These are phyloP conservation scores for Jatropha podagrica DNA, from an alignment of 441 rosid genomes.

Conservation along the genomic window DNA sequence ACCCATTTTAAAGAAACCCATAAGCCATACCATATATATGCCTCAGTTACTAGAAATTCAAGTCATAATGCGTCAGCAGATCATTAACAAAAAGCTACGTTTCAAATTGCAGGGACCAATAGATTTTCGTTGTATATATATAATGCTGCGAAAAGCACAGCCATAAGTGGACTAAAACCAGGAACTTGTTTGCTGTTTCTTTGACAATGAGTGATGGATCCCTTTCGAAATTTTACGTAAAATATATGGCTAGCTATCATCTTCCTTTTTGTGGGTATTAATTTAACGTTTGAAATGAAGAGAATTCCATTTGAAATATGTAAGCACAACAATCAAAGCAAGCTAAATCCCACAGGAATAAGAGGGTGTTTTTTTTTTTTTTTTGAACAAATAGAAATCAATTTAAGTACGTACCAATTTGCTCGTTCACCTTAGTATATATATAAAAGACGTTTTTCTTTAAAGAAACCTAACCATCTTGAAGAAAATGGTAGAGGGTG, in stretches of 20 bases:
- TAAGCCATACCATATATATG: background rate
- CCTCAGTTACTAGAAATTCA: background rate
- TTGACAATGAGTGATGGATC: slow-evolving; percentile 26
- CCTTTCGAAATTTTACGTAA: background rate
- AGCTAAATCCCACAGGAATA: too few relatives aligned
- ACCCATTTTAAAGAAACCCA: background rate
- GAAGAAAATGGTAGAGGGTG: background rate
- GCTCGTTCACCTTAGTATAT: too few relatives aligned
- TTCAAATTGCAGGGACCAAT: slow-evolving; percentile 17
- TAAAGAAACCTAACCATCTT: too few relatives aligned
- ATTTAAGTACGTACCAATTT: too few relatives aligned
- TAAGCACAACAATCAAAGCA: background rate
- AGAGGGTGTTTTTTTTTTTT: too few relatives aligned
- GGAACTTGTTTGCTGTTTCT: slow-evolving; percentile 7
- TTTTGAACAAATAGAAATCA: too few relatives aligned
- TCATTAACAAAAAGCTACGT: slow-evolving; percentile 8
- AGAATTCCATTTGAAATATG: slow-evolving; percentile 25
- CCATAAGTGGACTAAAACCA: slow-evolving; percentile 8
- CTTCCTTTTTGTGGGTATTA: slow-evolving; percentile 25
- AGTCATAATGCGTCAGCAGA: slow-evolving; percentile 6
- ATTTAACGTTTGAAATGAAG: slow-evolving; percentile 28
- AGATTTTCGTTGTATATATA: background rate
- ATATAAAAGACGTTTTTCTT: too few relatives aligned
- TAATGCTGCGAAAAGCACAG: background rate
- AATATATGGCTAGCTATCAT: background rate